Base-by-base conservation (phyloP, 139 green algal species). In the Asterochloris erici region DNA sequence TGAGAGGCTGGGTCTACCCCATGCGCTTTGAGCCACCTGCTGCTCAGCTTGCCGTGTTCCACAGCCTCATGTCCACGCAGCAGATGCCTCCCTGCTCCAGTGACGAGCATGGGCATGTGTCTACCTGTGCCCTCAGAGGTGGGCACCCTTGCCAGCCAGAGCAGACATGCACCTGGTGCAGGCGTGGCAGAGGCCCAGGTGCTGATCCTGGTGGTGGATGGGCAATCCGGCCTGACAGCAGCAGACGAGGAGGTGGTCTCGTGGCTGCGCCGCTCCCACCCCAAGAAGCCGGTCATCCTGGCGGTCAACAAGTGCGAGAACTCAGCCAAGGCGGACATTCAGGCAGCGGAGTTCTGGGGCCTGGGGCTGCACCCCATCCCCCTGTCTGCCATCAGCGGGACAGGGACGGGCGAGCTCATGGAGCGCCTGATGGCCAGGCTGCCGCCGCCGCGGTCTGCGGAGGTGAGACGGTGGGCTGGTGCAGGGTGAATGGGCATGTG, bases 251-350 rank as follows among this genome's bases (percentile, higher is more conserved):
- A 99, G 84, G 93, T 99, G 11, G 80, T 96, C 63, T 73, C 85
- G 23, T 99, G 97, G 97, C 90, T 99, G 86, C 86, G 96, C 11
- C 85, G 86, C 24, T 86, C 89, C 14, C 91, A 98, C 86, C 90
- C 94, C 9, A 69, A 82, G 79, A 98, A 98, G 84, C 85, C 85
- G 9, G 60, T 86, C 62, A 79, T 94, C n/a, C 89, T 99, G 81
- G 95, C 93, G 13, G 93, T 99, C 76, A 99, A 99, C 94, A 99
- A 99, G 88, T 99, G 97, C 86, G 97, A 99, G 74, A 98, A 93
- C 78, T 80, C 78, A 0, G 82, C 73, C 12, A 93, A 93, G 66
- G 95, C 91, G 0, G 91, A 98, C 82, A 81, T 93, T n/a, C 89
- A 94, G 81, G 91, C 91, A 1, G 86, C 95, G 16, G 94, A 97